Conservation (phyloP, 1,139 yeast species). For the Taphrina communis region DNA sequence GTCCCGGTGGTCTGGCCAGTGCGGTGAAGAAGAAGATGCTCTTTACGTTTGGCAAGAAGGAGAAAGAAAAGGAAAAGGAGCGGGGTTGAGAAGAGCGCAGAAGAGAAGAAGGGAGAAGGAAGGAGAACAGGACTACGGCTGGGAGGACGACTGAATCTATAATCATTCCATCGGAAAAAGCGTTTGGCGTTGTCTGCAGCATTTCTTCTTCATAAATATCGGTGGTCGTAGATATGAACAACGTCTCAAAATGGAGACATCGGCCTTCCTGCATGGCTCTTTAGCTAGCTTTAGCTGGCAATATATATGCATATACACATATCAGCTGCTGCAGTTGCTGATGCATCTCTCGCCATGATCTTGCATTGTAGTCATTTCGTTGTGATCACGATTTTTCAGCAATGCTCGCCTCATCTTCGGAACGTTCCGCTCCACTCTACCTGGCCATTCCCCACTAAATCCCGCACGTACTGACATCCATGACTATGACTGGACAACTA, state of each 20-base stretch:
- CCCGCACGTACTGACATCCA: background rate
- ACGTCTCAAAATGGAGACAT: background rate
- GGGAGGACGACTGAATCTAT: background rate
- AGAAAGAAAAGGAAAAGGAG: constrained; percentile 18
- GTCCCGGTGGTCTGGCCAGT: constrained; percentile 31
- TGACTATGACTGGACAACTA: no score
- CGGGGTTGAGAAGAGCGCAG: background rate
- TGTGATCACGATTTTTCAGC: background rate
- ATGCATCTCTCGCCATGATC: no score
- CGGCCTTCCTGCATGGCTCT: background rate
- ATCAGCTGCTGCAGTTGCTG: no score
- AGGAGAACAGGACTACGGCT: no score
- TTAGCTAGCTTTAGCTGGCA: background rate
- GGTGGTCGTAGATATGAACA: constrained; percentile 1
- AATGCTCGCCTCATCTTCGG: background rate
- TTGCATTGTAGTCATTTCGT: no score
- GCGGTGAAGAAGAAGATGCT: constrained; percentile 27
- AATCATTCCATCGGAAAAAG: background rate
- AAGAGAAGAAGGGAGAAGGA: no score
- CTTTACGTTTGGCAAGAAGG: constrained; percentile 32
- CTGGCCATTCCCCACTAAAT: background rate
- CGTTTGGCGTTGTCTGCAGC: constrained; percentile 14
- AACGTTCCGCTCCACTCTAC: no score
- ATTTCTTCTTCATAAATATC: background rate
- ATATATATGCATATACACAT: background rate